Base-by-base conservation (phyloP, 2,329 filamentous ascomycete species). In the Claviceps sp. region DNA sequence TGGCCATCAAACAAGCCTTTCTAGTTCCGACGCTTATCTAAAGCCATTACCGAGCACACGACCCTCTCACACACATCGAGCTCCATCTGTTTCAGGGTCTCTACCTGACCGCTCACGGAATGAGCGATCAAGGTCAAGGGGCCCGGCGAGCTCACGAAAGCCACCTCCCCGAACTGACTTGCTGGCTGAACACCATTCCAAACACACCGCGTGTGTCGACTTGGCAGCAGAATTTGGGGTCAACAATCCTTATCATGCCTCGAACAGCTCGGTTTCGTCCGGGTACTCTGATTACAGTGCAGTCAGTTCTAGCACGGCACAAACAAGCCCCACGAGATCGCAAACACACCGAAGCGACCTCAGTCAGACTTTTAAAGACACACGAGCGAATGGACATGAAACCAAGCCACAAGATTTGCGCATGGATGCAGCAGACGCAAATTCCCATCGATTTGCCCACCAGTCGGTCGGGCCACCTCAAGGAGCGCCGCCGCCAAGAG, bases 221-320 rank as follows among this genome's bases (percentile, higher is more conserved):
- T 68, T 82, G 7, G 77, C 75, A 1, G 73, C 71, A 37, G 80
- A 82, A 53, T 83, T 83, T 57, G 79, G 79, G 11, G 64, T 72
- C 24, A 74, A 77, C 37, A 84, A 84, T 58, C 77, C 80, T 0
- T 84, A 85, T 58, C 82, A 86, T 59, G 74, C 77, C 4, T 70
- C 79, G 0, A 79, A 81, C 1, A 76, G 78, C 54, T 88, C 84
- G 2, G 75, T 77, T 26, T 82, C 81, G 0, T 87, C 84, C 0
- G 80, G 77, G 18, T 74, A 75, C 45, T 86, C 83, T 2, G 76
- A 73, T 1, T 76, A 73, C 41, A 84, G 80, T 51, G 73, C 75
- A 9, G 67, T 66, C 1, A 79, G 79, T 59, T 76, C 77, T 54
- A 69, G 76, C 1, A 86, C 82, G 60, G 84, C 82, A 7, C 73